Conservation (phyloP, 805 yeast genomes). For the Debaryomyces tyrocola region DNA sequence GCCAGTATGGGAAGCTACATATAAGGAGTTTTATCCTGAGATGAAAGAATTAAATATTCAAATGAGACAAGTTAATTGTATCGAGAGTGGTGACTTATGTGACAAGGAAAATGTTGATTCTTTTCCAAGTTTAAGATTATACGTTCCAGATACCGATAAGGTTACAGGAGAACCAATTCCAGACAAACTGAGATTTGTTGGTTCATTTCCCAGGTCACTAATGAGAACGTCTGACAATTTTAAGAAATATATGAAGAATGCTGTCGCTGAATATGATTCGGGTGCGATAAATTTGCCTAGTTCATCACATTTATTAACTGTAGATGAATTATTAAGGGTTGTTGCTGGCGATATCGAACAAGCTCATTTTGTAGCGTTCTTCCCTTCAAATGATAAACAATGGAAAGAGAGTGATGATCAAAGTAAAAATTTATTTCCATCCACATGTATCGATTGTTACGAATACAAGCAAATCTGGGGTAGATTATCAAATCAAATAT, state of each 20-base stretch:
- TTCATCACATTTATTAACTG: conserved; percentile 37
- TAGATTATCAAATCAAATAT: conserved; percentile 49
- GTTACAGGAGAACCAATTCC: conserved; percentile 21
- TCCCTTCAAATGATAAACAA: conserved; percentile 56
- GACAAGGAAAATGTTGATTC: conserved; percentile 55
- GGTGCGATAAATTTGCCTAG: conserved; percentile 40
- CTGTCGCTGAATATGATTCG: conserved; percentile 46
- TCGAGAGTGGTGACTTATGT: conserved; percentile 85
- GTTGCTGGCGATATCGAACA: conserved; percentile 49
- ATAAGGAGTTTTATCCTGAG: conserved; percentile 46
- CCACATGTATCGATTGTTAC: conserved; percentile 48
- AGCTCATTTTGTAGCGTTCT: conserved; percentile 63
- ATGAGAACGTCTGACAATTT: conserved; percentile 51
- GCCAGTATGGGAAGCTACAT: conserved; percentile 80
- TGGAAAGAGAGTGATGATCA: conserved; percentile 27
- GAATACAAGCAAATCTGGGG: conserved; percentile 60
- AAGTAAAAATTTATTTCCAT: conserved; percentile 35
- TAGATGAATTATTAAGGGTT: conserved; percentile 45
- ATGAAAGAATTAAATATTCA: conserved; percentile 45
- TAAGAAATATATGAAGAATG: conserved; percentile 53
- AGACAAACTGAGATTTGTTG: conserved; percentile 31
- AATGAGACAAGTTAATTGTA: conserved; percentile 82
- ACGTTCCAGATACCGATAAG: conserved; percentile 51
- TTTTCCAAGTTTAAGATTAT: conserved; percentile 75
- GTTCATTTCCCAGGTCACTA: conserved; percentile 47